Evolutionary conservation across 2,329 filamentous ascomycete genomes (phyloP).

Genomic region (Microascus cirrosus): DNA sequence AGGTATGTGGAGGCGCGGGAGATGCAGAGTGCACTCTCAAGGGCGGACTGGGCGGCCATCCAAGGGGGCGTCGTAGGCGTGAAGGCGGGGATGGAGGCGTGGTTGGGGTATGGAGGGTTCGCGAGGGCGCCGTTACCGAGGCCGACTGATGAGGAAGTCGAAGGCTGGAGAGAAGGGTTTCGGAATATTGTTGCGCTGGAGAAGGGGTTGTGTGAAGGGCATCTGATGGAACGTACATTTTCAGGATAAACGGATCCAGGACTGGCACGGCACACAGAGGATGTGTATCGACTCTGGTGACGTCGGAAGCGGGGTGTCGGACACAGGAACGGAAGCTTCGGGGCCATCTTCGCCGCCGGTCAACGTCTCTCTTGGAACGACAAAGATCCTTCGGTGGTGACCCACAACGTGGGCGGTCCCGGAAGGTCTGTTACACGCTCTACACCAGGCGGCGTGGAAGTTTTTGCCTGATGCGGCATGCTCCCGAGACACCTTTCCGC

Average conservation of each 20-base stretch:
- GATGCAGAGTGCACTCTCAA: constrained; percentile 54
- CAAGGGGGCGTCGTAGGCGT: constrained; percentile 61
- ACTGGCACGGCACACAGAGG: background rate
- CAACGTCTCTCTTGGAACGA: background rate
- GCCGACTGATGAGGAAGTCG: constrained; percentile 35
- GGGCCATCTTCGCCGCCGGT: background rate
- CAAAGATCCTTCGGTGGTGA: background rate
- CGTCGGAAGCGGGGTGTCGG: background rate
- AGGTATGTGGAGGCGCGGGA: constrained; percentile 47
- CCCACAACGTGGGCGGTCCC: background rate
- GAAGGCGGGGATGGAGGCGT: constrained; percentile 56
- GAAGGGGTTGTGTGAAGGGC: constrained; percentile 24
- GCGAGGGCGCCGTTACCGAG: constrained; percentile 34
- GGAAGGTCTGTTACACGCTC: background rate
- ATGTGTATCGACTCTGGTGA: background rate
- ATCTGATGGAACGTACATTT: background rate
- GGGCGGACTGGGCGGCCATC: constrained; percentile 63
- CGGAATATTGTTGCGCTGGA: constrained; percentile 39
- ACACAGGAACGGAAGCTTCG: background rate
- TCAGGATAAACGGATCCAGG: background rate
- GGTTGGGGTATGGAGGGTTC: constrained; percentile 55
- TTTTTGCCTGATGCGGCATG: background rate
- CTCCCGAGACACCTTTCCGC: background rate
- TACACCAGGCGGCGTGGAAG: background rate
- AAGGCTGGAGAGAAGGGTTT: constrained; percentile 44